These are phyloP conservation scores for Pistacia atlantica DNA, from an alignment of 345 rosid genomes.

Conservation along the genomic window DNA sequence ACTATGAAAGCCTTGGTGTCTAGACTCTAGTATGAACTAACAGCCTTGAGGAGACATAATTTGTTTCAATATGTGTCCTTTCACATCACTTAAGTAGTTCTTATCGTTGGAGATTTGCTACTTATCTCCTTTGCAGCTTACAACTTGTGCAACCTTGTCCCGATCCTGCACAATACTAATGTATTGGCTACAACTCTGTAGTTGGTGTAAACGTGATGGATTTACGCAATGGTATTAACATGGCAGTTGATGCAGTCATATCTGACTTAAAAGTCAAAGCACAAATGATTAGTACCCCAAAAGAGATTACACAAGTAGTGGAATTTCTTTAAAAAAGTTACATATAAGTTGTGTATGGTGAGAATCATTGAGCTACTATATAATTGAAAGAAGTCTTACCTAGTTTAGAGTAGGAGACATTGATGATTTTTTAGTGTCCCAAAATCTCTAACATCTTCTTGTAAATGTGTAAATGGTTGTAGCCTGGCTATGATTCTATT, in stretches of 20 bases:
- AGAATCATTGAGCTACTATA: too few species aligned
- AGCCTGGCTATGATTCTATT: too few species aligned
- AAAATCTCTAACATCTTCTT: too few species aligned
- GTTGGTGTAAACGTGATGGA: slow-evolving; percentile 79
- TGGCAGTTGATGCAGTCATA: slow-evolving; percentile 50
- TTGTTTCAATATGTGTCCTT: too few species aligned
- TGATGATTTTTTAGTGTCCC: too few species aligned
- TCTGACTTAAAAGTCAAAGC: slow-evolving; percentile 82
- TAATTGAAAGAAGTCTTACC: too few species aligned
- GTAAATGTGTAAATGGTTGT: too few species aligned
- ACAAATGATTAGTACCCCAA: slow-evolving; percentile 84
- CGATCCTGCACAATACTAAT: slow-evolving; percentile 89
- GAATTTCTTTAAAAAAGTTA: background rate
- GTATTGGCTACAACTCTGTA: slow-evolving; percentile 88
- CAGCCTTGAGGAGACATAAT: too few species aligned
- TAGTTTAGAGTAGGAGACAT: too few species aligned
- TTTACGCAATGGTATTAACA: too few species aligned
- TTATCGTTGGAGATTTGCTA: slow-evolving; percentile 3
- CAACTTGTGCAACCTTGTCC: slow-evolving; percentile 91
- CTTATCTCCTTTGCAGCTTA: slow-evolving; percentile 52
- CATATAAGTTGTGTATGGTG: background rate
- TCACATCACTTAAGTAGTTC: too few species aligned
- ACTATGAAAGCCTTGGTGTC: background rate
- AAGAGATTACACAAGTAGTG: slow-evolving; percentile 80
- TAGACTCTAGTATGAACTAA: too few species aligned